phyloP scores from a whole-genome alignment of 2,329 filamentous ascomycete species.

The Mycosphaerella sp. region DNA sequence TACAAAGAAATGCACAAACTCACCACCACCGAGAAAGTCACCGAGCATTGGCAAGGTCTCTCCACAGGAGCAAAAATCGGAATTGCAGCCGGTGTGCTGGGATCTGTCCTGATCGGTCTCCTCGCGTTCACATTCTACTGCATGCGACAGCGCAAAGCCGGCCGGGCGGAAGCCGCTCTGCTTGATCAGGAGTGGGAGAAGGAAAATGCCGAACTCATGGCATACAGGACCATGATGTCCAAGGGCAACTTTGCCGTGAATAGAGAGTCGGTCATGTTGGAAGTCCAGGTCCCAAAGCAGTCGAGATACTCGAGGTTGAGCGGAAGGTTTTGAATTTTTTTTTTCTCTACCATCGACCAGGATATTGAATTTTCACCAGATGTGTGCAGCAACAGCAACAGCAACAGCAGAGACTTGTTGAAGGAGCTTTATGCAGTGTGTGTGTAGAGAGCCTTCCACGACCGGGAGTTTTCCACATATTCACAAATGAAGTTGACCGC shows the following conservation, averaged over 20 bases:
- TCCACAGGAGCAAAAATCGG: conserved; percentile 45
- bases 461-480: background rate
- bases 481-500: too few species aligned
- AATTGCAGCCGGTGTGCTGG: conserved; percentile 43
- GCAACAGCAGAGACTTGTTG: too few species aligned
- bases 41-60: conserved; percentile 40
- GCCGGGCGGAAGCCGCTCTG: conserved; percentile 44
- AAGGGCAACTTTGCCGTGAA: conserved; percentile 26
- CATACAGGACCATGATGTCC: conserved; percentile 29
- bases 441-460: conserved; percentile 2
- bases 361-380: background rate
- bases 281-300: conserved; percentile 12
- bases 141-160: conserved; percentile 45
- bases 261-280: conserved; percentile 18
- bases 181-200: conserved; percentile 45
- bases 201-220: conserved; percentile 34
- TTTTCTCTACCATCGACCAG: background rate
- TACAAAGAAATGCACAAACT: conserved; percentile 36
- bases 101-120: conserved; percentile 35
- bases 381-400: too few species aligned
- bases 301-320: conserved; percentile 12
- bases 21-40: conserved; percentile 39
- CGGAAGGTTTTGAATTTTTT: conserved; percentile 12
- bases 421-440: too few species aligned
- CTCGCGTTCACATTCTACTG: conserved; percentile 41